Evolutionary conservation across 192 early-diverging fungal species (phyloP), one percentile per base, ranked within the genome.

Genomic region (Spizellomyces sp.): DNA sequence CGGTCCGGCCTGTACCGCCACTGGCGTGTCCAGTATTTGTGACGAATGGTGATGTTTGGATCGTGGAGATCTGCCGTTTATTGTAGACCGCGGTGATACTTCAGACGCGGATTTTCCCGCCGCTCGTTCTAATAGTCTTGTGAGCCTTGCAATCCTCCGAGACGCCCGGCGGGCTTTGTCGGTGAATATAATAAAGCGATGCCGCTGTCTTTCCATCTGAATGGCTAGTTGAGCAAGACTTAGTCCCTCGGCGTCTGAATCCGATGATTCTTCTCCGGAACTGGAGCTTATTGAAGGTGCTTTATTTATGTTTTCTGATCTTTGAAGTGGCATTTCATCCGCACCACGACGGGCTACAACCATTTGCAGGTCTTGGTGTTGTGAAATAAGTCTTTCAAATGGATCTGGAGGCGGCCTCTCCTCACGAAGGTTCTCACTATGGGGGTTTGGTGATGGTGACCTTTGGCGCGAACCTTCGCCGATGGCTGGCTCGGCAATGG

Each of bases 61-160:
- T n/a, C 54, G 5, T 19, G 54, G n/a, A 56, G 54, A 22, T 56
- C n/a, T 56, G 7, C 22, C 54, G 7, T 56, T 56, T 19, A 56
- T 56, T 22, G 27, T 36, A 36, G 27, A 36, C 27, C 27, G 27
- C 27, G 27, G 27, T 36, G 27, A 36, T 36, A 36, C 27, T 36
- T 36, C 27, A 36, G 27, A 36, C 27, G 27, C 27, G 1, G 27
- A 36, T 36, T 56, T 56, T n/a, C 5, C 54, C 22, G 54, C 54
- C 54, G 22, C n/a, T 56, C 65, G 45, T n/a, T 46, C 36, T 21
- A 66, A 52, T 17, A 19, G 15, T 22, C 42, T 66, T 47, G 65
- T 66, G 56, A 69, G 67, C 42, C 52, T 69, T 5, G 47, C 52
- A 17, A 69, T 69, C 8, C 45, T 48, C 54, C 57, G 67, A 10